Evolutionary conservation across 2,329 filamentous ascomycete species (phyloP), one percentile per base, ranked within the genome.

Genomic region (Grosmannia huntii): DNA sequence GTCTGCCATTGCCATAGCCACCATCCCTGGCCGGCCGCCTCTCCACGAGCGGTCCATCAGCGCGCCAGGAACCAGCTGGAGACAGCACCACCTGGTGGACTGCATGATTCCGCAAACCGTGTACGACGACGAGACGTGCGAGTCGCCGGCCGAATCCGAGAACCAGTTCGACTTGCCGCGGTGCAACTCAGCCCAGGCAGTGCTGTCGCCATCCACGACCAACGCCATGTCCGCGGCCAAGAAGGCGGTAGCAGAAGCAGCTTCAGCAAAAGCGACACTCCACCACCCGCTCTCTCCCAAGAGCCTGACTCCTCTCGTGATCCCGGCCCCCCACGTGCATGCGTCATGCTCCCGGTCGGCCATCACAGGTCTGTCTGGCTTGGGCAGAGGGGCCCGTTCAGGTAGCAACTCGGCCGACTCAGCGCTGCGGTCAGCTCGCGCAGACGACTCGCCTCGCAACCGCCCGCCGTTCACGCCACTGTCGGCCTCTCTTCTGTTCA

Each of bases 11-110:
- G 16, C 41, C 19, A n/a, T 62, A 86, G 83, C 84, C 62, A 86
- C 84, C 31, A 85, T 87, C 63, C 84, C 84, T 38, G 83, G 83
- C 48, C 77, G 82, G 7, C 83, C 82, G 58, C 75, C 83, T 38
- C 69, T 85, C 28, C 82, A 86, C 63, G 83, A 86, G 70, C 77
- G 83, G 59, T 85, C 83, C 44, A 78, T 76, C 59, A 85, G 81
- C 67, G 80, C 81, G n/a, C 81, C 83, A 2, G 77, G 77, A 10
- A 71, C 74, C 61, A 75, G 71, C 56, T 75, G 75, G 71, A 75
- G 74, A 62, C 73, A 75, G 54, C 72, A 77, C 58, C 68, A 72
- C 46, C 68, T 75, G 31, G 70, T 67, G 27, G 71, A 74, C 57
- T 69, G 68, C 62, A 63, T 71, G 55, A 63, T 67, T 4, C 66